Evolutionary conservation across 192 early-diverging fungal genomes (phyloP), one percentile per base, ranked within the genome.

Genomic region (Lobosporangium transversale): DNA sequence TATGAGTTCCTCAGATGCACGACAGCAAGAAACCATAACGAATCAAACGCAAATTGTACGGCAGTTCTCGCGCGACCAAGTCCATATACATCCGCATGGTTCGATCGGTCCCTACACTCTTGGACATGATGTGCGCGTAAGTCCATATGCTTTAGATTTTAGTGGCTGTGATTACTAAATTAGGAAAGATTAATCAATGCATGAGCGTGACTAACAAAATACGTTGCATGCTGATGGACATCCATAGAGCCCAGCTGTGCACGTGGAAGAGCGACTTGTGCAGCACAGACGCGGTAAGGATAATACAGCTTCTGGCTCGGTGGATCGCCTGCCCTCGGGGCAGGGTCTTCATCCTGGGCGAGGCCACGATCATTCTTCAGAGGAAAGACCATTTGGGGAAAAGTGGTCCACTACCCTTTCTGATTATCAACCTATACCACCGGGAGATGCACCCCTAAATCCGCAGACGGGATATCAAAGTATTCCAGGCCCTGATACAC

Each of bases 271-370:
- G 23, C 64, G 64, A 3, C 64, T 48, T 3, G 12, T 56, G 32
- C 61, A 63, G 26, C 51, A 66, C 24, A 45, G 64, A 30, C 45
- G 54, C 9, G 64, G 37, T 4, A 48, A 36, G 54, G 60, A 21
- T 9, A 49, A 24, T 21, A 18, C 20, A 27, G 8, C 26, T 35
- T 8, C 52, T 20, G 37, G 44, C 23, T 29, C 18, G 20, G 29
- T 4, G 10, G 64, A 66, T 1, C 43, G 64, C 7, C 26, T 26
- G 30, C 53, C 27, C 29, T 44, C 45, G 26, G 45, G 32, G 21
- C 53, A 57, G 43, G 64, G 49, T 14, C 54, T 57, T 11, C 53
- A 57, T 15, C 53, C 32, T 21, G 47, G 53, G 49, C 53, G 33
- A 6, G 64, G 57, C 5, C 54, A 66, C 37, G 53, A 57, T 5